These are phyloP conservation scores for Sesbania bispinosa DNA, from an alignment of 306 rosid genomes.

Conservation along the genomic window DNA sequence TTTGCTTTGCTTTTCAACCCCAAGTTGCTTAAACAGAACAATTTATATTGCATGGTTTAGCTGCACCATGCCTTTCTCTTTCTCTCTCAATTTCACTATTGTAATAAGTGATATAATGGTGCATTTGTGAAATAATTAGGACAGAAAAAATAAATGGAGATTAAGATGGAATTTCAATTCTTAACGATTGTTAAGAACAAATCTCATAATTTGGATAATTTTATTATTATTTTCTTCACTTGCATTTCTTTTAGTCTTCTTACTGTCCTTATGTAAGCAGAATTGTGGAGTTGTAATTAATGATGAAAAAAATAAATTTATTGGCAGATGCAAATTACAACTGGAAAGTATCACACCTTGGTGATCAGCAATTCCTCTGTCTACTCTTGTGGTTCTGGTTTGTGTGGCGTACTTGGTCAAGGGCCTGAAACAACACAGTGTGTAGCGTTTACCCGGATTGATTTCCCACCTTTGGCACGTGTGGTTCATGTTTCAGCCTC, in stretches of 20 bases:
- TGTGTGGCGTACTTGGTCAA: constrained; percentile 94
- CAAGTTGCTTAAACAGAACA: neutral
- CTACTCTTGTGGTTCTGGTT: constrained; percentile 84
- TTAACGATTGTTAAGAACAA: neutral
- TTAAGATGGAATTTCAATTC: neutral
- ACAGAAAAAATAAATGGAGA: neutral
- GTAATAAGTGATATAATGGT: neutral
- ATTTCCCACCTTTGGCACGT: constrained; percentile 54
- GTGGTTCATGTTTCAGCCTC: constrained; percentile 87
- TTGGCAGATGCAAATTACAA: constrained; percentile 86
- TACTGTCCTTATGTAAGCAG: neutral
- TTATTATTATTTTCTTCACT: neutral
- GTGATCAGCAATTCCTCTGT: constrained; percentile 71
- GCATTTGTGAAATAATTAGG: neutral
- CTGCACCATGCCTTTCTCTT: neutral
- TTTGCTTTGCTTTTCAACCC: neutral
- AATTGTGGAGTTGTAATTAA: constrained; percentile 20
- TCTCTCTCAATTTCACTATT: neutral
- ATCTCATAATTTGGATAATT: neutral
- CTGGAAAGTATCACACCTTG: constrained; percentile 85
- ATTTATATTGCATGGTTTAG: neutral
- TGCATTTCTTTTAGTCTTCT: constrained; percentile 4
- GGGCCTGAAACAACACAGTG: constrained; percentile 79
- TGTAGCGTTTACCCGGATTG: constrained; percentile 63
- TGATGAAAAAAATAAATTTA: constrained; percentile 16